Base-by-base conservation (phyloP, 1,139 yeast species). In the Debaryomyces robertsiae region DNA sequence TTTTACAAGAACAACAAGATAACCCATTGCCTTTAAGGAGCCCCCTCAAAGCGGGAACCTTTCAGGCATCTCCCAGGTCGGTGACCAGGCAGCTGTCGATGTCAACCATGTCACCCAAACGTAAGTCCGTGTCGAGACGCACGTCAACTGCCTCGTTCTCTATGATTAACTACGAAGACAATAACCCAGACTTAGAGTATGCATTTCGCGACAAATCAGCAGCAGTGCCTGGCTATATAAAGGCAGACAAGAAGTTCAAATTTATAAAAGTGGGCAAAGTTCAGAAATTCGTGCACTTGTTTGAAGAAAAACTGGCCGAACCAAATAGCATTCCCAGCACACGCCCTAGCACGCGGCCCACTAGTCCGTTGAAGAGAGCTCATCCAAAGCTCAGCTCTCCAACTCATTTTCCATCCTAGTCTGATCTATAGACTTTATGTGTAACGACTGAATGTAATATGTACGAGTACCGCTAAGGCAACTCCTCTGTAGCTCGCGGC, bases 261-360 rank as follows among this genome's bases (percentile, higher is more conserved):
- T 72, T 66, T 46, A 73, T 73, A 44, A 72, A 70, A 50, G 74
- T 73, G 11, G 78, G 78, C 2, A 73, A 73, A 48, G 78, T 73
- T 15, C 77, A 73, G 46, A 72, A 72, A 52, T 72, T 69, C 50
- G 78, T 73, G 16, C 60, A 63, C 50, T 58, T 72, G 49, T 73
- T 73, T 47, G 78, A 73, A 51, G 77, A 73, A 41, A 58, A 66
- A 43, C 55, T 53, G 38, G 36, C 58, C 34, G 57, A 47, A 32
- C 18, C 41, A 30, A 40, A 37, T 10, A 36, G 38, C 24, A 18
- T 32, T 2, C 19, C 33, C 11, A 13, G 32, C n/a, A 31, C 46
- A 16, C 38, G 46, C 28, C 39, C 42, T 14, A n/a, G n/a, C 22
- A 19, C 22, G 22, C 22, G 22, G 22, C 22, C 22, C 22, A 33